Conservation (phyloP, 2,329 filamentous ascomycete genomes). For the Verticillium isaacii region DNA sequence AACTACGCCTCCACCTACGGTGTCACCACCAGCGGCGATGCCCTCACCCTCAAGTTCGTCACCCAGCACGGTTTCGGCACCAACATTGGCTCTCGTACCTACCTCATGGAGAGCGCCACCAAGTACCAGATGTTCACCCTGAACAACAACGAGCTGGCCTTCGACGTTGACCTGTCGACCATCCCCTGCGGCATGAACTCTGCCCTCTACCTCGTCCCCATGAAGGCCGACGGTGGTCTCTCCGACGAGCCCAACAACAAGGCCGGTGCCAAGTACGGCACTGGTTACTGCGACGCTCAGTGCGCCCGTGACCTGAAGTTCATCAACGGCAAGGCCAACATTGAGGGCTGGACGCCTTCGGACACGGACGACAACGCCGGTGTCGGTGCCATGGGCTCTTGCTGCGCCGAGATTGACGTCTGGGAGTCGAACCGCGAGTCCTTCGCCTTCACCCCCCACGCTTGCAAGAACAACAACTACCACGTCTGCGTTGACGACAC, state of each 20-base stretch:
- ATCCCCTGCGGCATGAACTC: constrained; percentile 60
- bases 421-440: constrained; percentile 20
- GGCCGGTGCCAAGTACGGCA: constrained; percentile 48
- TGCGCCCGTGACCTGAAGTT: constrained; percentile 44
- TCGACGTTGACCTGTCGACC: constrained; percentile 58
- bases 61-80: constrained; percentile 33
- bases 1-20: constrained; percentile 37
- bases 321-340: constrained; percentile 33
- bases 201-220: constrained; percentile 37
- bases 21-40: constrained; percentile 36
- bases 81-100: constrained; percentile 41
- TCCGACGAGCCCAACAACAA: constrained; percentile 37
- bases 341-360: constrained; percentile 17
- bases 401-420: constrained; percentile 20
- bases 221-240: constrained; percentile 48
- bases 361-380: constrained; percentile 14
- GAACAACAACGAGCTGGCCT: constrained; percentile 56
- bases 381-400: constrained; percentile 16
- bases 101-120: constrained; percentile 47
- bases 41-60: constrained; percentile 43
- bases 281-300: constrained; percentile 48
- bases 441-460: constrained; percentile 18
- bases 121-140: constrained; percentile 55
- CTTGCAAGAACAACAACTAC: constrained; percentile 13
- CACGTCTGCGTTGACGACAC: constrained; percentile 13